Conservation (phyloP, 2,329 filamentous ascomycete genomes). For the Talaromyces atroroseus region DNA sequence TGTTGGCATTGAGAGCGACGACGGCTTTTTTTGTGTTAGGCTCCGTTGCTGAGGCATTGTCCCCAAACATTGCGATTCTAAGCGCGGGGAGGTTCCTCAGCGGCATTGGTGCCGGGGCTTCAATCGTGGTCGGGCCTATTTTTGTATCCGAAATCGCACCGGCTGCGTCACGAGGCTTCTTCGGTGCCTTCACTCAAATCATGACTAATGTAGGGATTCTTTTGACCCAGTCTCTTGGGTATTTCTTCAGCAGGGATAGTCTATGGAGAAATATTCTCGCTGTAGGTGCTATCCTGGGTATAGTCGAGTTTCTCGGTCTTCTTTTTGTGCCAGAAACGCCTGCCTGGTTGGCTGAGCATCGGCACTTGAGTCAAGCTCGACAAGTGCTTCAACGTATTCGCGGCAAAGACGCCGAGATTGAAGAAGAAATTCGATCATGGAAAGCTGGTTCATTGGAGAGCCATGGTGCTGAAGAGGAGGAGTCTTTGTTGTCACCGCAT, state of each 20-base stretch:
- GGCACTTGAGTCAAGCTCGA: constrained; percentile 57
- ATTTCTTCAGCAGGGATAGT: constrained; percentile 73
- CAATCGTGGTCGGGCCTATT: constrained; percentile 87
- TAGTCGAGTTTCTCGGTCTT: constrained; percentile 64
- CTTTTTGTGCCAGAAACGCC: constrained; percentile 80
- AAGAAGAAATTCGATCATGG: constrained; percentile 64
- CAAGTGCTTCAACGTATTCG: constrained; percentile 69
- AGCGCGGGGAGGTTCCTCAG: constrained; percentile 70
- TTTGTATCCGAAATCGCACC: constrained; percentile 93
- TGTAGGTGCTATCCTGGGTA: constrained; percentile 63
- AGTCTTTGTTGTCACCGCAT: constrained; percentile 55
- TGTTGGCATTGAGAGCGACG: constrained; percentile 70
- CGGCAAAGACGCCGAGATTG: constrained; percentile 62
- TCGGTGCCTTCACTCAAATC: constrained; percentile 77
- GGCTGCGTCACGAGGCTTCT: constrained; percentile 67
- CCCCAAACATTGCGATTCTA: constrained; percentile 62
- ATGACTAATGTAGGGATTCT: constrained; percentile 91
- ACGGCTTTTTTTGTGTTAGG: constrained; percentile 71
- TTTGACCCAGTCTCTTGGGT: constrained; percentile 74
- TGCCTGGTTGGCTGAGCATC: constrained; percentile 70
- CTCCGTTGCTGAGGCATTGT: constrained; percentile 67
- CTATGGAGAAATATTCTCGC: constrained; percentile 82
- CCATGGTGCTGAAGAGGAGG: constrained; percentile 55
- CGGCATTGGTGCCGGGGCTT: constrained; percentile 78
- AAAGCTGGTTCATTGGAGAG: constrained; percentile 31